Evolutionary conservation across 768 basidiomycete species (phyloP), one percentile per base, ranked within the genome.

Genomic region (Rhodotorula graminis): DNA sequence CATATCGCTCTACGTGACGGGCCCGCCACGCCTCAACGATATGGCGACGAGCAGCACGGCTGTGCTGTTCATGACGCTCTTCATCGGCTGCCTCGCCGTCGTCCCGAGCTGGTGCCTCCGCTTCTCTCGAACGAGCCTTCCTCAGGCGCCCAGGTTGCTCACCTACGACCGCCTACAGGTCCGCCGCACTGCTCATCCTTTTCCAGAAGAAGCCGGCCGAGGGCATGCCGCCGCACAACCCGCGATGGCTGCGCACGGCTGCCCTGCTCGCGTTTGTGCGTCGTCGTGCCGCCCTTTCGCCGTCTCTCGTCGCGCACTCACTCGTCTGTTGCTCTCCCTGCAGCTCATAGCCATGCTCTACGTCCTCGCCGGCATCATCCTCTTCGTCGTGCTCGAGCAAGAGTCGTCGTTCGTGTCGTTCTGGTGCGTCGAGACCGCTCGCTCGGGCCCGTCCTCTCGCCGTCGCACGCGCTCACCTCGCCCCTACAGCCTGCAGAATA

Each of bases 1-100:
- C 27, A 58, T 74, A 60, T 55, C 59, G 3, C 56, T 74, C 19
- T 74, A 74, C 29, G 69, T 71, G 18, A 70, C 65, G 0, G 73
- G 73, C 5, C 56, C 57, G 9, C 73, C 73, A 0, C 37, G 64
- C 0, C 11, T 65, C 11, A 18, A 57, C 19, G 66, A 68, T n/a
- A 21, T 64, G 4, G 56, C 63, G 5, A 52, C 66, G 40, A 60
- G 47, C n/a, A 60, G 55, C 18, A 74, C 73, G 2, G 63, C 58
- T 9, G 50, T 69, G 16, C 53, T 71, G 2, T 40, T 74, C 42
- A 21, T 65, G n/a, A 52, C 33, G 23, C 55, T 71, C 1, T 27
- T 69, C 1, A 18, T 31, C 31, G 73, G 69, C 0, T 64, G 58
- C 23, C 25, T 37, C 0, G 63, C 66, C 2, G 25, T 18, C 2